Evolutionary conservation across 805 yeast species (phyloP), one percentile per base, ranked within the genome.

Genomic region (Metschnikowia lunata): DNA sequence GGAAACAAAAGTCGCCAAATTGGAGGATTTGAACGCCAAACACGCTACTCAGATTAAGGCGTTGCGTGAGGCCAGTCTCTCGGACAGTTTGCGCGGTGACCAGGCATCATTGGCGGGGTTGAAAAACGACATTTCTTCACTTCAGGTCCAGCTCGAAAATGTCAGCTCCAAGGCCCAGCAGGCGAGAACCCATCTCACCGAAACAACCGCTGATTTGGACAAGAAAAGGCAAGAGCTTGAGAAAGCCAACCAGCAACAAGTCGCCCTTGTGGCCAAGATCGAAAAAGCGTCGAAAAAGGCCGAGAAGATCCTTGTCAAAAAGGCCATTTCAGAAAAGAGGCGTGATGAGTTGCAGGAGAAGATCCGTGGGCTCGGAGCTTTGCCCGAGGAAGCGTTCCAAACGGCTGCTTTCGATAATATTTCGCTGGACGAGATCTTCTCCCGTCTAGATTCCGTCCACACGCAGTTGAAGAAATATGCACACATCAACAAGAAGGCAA

Each of bases 401-500:
- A 49, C 46, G 26, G 47, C 57, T 2, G 58, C 65, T 1, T 78
- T 72, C 55, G 74, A 71, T 30, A 60, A 65, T 30, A 54, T 67
- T 14, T 58, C 67, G 2, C 78, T 88, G 9, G 80, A 78, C 32
- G 71, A 74, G 7, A 62, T 90, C 29, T 62, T 86, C 39, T 55
- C 61, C 12, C 67, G 74, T 42, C 69, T 88, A 47, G 80, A 78
- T 40, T 63, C 63, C 26, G 75, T 79, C 7, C 79, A 82, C 34
- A 77, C 75, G 30, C 77, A 75, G 27, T 66, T 91, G 33, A 76
- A 79, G 36, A 73, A 78, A 52, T 83, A 78, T 60, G 76, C 79
- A 23, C 95, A 88, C 61, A 85, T 93, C 39, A 91, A 91, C 66
- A 85, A 85, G 60, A 87, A 88, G 57, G 97, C 98, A 0, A 69